These are phyloP conservation scores for Murraya paniculata DNA, from an alignment of 345 rosid species.

Conservation along the genomic window DNA sequence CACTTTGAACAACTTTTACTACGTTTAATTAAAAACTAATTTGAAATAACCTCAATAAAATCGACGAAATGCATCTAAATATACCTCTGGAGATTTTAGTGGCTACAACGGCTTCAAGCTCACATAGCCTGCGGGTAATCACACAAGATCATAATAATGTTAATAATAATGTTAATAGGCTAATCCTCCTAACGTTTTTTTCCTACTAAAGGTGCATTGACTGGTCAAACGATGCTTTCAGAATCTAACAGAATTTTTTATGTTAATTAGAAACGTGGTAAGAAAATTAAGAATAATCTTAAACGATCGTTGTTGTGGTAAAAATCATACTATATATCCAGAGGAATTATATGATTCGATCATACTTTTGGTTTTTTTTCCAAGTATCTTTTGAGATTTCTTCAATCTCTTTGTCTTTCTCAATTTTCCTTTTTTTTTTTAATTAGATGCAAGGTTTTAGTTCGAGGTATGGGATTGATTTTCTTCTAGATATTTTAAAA, in stretches of 20 bases:
- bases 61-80: background rate
- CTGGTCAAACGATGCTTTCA: constrained; percentile 6
- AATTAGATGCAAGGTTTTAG: background rate
- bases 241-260: background rate
- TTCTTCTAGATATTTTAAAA: no score
- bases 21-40: no score
- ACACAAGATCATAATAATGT: background rate
- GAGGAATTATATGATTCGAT: constrained; percentile 13
- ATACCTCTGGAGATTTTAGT: background rate
- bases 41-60: no score
- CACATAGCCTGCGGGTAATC: background rate
- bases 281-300: constrained; percentile 19
- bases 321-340: constrained; percentile 4
- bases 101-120: background rate
- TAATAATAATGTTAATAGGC: background rate
- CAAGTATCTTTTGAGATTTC: constrained; percentile 5
- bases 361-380: background rate
- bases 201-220: background rate
- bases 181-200: background rate
- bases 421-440: background rate
- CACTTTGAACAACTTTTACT: no score
- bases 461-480: no score
- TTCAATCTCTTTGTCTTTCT: background rate
- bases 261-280: constrained; percentile 7
- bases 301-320: constrained; percentile 4